Percentiles rank a stretch among this genome's conserved stretches.
These are phyloP conservation scores for Suillus luteus DNA, from an alignment of 768 basidiomycete genomes.

Conservation along the genomic window DNA sequence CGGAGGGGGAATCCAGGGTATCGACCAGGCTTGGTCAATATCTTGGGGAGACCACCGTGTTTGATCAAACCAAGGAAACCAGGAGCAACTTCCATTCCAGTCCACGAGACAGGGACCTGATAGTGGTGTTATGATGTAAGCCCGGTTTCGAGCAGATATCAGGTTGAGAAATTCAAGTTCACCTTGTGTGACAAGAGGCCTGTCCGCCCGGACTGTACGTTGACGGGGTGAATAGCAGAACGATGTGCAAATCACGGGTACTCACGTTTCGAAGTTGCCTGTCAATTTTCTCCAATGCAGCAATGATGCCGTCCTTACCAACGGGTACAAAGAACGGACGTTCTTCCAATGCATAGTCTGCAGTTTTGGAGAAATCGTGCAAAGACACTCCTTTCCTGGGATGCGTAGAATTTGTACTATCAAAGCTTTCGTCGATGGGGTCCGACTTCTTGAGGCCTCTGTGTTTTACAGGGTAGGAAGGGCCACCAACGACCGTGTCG, in stretches of 20 bases:
- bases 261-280: conserved; percentile 52
- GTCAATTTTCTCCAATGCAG: conserved; percentile 72
- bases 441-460: conserved; percentile 24
- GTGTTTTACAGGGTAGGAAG: conserved; percentile 26
- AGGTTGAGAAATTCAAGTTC: conserved; percentile 18
- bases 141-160: not conserved
- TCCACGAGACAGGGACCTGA: conserved; percentile 65
- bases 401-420: conserved; percentile 13
- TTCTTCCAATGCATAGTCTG: conserved; percentile 54
- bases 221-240: not conserved
- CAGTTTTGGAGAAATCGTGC: conserved; percentile 46
- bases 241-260: conserved; percentile 25
- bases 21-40: conserved; percentile 72
- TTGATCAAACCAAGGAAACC: conserved; percentile 76
- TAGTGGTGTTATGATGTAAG: not conserved
- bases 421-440: conserved; percentile 21
- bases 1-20: conserved; percentile 76
- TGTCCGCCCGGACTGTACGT: conserved; percentile 53
- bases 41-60: conserved; percentile 80
- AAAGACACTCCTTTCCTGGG: conserved; percentile 19
- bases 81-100: conserved; percentile 69
- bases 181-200: conserved; percentile 68
- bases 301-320: conserved; percentile 63
- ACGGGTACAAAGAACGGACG: conserved; percentile 75
- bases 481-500: conserved; percentile 48